Evolutionary conservation across 805 yeast species (phyloP).

Genomic region (Candida piceae): DNA sequence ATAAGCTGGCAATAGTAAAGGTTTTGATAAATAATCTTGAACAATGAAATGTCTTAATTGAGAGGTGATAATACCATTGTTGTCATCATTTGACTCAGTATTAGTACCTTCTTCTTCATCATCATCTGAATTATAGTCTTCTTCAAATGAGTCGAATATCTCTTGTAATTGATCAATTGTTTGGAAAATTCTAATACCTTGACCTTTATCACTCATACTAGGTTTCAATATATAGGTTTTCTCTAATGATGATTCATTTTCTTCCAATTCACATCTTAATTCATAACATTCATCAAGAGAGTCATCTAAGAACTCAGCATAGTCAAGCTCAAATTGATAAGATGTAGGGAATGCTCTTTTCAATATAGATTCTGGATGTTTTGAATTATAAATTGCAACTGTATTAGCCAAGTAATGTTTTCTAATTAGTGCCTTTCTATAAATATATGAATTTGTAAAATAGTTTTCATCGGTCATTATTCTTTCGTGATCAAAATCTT

Average conservation of each 20-base stretch:
- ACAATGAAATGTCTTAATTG: constrained; percentile 88
- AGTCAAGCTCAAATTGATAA: constrained; percentile 81
- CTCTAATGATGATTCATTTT: constrained; percentile 29
- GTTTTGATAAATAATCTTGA: constrained; percentile 70
- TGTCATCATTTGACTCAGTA: constrained; percentile 23
- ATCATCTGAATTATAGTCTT: constrained; percentile 50
- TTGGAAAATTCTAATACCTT: constrained; percentile 82
- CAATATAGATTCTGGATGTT: constrained; percentile 66
- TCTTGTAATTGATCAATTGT: constrained; percentile 75
- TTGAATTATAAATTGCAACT: constrained; percentile 65
- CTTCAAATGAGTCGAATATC: constrained; percentile 84
- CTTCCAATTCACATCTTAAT: constrained; percentile 68
- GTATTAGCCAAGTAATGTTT: constrained; percentile 88
- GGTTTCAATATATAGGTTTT: constrained; percentile 90
- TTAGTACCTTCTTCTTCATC: constrained; percentile 49
- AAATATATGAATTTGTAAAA: constrained; percentile 73
- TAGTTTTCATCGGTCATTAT: constrained; percentile 43
- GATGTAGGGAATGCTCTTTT: constrained; percentile 64
- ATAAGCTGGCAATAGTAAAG: constrained; percentile 60
- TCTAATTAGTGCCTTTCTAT: constrained; percentile 84
- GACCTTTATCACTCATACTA: constrained; percentile 95
- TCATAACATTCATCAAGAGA: constrained; percentile 90
- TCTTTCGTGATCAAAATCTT: constrained; percentile 74
- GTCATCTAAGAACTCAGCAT: constrained; percentile 94
- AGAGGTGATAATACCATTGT: constrained; percentile 71